Conservation (phyloP, 1,284 basidiomycete species). For the Cryptococcus wingfieldii region DNA sequence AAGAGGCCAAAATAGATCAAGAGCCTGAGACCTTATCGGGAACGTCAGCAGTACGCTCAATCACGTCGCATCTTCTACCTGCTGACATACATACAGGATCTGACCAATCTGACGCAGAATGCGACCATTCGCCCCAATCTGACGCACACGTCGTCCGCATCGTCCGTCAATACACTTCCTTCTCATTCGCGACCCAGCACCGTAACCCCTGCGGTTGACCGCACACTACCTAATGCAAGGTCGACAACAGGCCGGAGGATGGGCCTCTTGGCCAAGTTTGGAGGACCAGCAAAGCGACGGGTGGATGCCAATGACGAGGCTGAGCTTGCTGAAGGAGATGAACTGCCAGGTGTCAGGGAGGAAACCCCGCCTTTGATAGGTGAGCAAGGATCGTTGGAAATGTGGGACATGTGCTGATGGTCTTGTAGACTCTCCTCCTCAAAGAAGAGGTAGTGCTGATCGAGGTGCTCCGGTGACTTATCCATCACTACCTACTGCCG, state of each 20-base stretch:
- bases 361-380: slow-evolving; percentile 14
- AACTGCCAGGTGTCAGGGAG: slow-evolving; percentile 9
- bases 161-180: slow-evolving; percentile 14
- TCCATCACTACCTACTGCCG: too few species aligned
- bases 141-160: slow-evolving; percentile 22
- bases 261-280: slow-evolving; percentile 38
- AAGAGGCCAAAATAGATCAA: neutral
- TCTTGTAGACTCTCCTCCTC: neutral
- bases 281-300: slow-evolving; percentile 37
- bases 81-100: neutral
- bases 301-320: too few species aligned
- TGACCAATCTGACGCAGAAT: slow-evolving; percentile 5
- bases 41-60: too few species aligned
- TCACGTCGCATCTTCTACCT: neutral
- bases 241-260: slow-evolving; percentile 24
- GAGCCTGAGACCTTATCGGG: too few species aligned
- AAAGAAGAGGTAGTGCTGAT: too few species aligned
- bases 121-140: slow-evolving; percentile 22
- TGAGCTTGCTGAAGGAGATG: slow-evolving; percentile 15
- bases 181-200: slow-evolving; percentile 7
- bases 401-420: too few species aligned
- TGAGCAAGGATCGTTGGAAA: slow-evolving; percentile 12
- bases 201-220: slow-evolving; percentile 33
- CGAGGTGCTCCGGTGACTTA: too few species aligned
- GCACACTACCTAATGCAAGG: slow-evolving; percentile 15